These are phyloP conservation scores for Marasmius fiardii DNA, from an alignment of 1,284 basidiomycete genomes.

Conservation along the genomic window DNA sequence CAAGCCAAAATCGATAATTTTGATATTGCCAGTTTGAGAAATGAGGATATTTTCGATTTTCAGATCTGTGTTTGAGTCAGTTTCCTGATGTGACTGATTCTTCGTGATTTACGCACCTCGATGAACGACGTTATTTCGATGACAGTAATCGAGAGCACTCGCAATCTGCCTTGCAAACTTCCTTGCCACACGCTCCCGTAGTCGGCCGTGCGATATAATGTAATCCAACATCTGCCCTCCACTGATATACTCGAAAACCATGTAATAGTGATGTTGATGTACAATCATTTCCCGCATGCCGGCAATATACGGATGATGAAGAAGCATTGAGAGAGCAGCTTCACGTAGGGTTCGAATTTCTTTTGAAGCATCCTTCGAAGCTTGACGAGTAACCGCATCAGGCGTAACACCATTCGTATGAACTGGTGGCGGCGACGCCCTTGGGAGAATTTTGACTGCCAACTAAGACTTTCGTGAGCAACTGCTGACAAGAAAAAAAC, in stretches of 20 bases:
- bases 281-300: slow-evolving; percentile 99
- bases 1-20: slow-evolving; percentile 99
- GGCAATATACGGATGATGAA: slow-evolving; percentile 98
- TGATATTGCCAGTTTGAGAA: slow-evolving; percentile 97
- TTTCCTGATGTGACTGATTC: slow-evolving; percentile 12
- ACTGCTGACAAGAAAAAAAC: too few species aligned
- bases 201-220: slow-evolving; percentile 97
- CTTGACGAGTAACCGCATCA: slow-evolving; percentile 69
- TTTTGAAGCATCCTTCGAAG: slow-evolving; percentile 91
- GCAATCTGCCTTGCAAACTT: slow-evolving; percentile 98
- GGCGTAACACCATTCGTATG: slow-evolving; percentile 43
- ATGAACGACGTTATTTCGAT: slow-evolving; percentile 96
- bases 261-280: slow-evolving; percentile 97
- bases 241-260: slow-evolving; percentile 98
- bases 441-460: slow-evolving; percentile 97
- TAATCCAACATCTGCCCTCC: slow-evolving; percentile 99
- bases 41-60: slow-evolving; percentile 99
- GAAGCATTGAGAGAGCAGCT: slow-evolving; percentile 88
- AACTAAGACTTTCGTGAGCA: slow-evolving; percentile 49
- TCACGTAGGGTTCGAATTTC: slow-evolving; percentile 96
- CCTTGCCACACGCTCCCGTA: slow-evolving; percentile 91
- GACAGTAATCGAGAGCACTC: slow-evolving; percentile 94
- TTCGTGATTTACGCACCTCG: slow-evolving; percentile 48
- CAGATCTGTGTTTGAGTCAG: slow-evolving; percentile 55
- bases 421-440: slow-evolving; percentile 58